Base-by-base conservation (phyloP, 2,329 filamentous ascomycete species). In the Sporothrix mexicana region DNA sequence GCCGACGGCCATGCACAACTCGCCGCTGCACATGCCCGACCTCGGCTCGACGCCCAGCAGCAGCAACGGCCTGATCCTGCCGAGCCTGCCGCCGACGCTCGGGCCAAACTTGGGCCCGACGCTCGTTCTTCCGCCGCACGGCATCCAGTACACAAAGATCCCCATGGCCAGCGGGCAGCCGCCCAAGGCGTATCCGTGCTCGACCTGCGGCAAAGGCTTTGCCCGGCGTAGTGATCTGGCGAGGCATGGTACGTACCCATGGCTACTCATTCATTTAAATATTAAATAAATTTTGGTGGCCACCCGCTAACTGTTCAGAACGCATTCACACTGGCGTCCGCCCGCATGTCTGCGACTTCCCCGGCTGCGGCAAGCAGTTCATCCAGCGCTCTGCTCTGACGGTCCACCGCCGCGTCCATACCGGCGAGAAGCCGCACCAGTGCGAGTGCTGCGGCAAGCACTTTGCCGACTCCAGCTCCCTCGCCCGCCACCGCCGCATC, bases 391-490 rank as follows among this genome's bases (percentile, higher is more conserved):
- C 95, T 41, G 96, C 96, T 25, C 84, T 99, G 80, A 99, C 96
- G 0, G 96, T 99, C 8, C 96, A 98, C 82, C 91, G 93, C 79
- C 92, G 96, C 77, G 95, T 98, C 23, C 96, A 99, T 82, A 98
- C 96, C 1, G 96, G 96, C 76, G 96, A 98, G 84, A 99, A 99
- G 83, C 96, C 96, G 69, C 96, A 99, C 79, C 95, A 96, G 90
- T 99, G 96, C 80, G 96, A 98, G 83, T 90, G 93, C 75, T 98
- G 96, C 81, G 93, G 94, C 81, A 98, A 98, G 95, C 94, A 94
- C 12, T 99, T 99, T 79, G 97, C 95, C 79, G 96, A 99, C 81
- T 97, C 94, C 64, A 97, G 94, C 79, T 98, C 95, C 20, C 86
- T 99, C 25, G 96, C 96, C 15, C 89, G 96, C 72, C 96, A 99